phyloP scores from a whole-genome alignment of 1,284 basidiomycete species.

The Fomitiporia mediterranea region DNA sequence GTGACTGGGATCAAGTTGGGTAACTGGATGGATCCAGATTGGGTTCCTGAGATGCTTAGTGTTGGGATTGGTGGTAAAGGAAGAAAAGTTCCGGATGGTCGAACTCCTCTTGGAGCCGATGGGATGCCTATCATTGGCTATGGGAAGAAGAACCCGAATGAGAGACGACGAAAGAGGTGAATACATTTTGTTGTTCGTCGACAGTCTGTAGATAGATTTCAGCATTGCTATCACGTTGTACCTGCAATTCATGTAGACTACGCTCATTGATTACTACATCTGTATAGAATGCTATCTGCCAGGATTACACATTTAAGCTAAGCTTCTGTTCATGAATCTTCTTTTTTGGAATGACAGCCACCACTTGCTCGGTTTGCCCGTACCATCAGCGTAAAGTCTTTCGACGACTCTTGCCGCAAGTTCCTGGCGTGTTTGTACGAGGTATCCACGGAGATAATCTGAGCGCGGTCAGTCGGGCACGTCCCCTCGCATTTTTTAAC shows the following conservation, averaged over 20 bases:
- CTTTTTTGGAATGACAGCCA: slow-evolving; percentile 99
- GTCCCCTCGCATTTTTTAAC: no score
- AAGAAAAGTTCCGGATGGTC: slow-evolving; percentile 45
- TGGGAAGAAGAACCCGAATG: slow-evolving; percentile 86
- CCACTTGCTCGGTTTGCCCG: slow-evolving; percentile 96
- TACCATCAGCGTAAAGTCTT: slow-evolving; percentile 81
- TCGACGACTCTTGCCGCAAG: slow-evolving; percentile 83
- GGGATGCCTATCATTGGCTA: slow-evolving; percentile 81
- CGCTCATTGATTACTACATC: neutral
- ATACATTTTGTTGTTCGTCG: neutral
- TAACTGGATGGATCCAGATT: slow-evolving; percentile 95
- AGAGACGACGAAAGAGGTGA: slow-evolving; percentile 50
- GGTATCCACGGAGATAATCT: slow-evolving; percentile 89
- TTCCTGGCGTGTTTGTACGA: slow-evolving; percentile 92
- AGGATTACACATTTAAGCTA: slow-evolving; percentile 48
- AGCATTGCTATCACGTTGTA: slow-evolving; percentile 1
- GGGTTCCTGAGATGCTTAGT: slow-evolving; percentile 83
- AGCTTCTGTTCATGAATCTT: slow-evolving; percentile 88
- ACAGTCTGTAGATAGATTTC: slow-evolving; percentile 19
- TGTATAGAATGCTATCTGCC: neutral
- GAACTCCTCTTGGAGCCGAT: slow-evolving; percentile 41
- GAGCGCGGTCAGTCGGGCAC: slow-evolving; percentile 1
- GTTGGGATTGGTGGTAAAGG: slow-evolving; percentile 74
- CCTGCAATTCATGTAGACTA: neutral
- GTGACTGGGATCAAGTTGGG: slow-evolving; percentile 50